These are phyloP conservation scores for Monosporascus sp. DNA, from an alignment of 2,329 filamentous ascomycete species.

Conservation along the genomic window DNA sequence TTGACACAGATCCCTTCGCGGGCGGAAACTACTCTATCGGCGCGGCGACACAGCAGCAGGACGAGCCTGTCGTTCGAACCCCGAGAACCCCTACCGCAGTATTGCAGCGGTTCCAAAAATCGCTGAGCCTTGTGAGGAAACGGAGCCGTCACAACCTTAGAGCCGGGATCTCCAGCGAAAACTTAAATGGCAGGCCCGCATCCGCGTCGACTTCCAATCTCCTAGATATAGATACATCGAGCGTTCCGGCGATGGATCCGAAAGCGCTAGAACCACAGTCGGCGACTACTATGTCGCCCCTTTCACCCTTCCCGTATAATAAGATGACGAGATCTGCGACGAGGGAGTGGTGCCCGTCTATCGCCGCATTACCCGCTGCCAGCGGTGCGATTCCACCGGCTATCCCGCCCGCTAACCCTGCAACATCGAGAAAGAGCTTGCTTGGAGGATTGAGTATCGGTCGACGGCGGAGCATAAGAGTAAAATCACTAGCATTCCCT, in stretches of 20 bases:
- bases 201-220: slow-evolving; percentile 25
- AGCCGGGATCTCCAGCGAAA: slow-evolving; percentile 30
- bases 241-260: slow-evolving; percentile 25
- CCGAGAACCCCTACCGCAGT: slow-evolving; percentile 42
- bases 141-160: slow-evolving; percentile 45
- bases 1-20: slow-evolving; percentile 50
- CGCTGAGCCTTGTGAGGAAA: slow-evolving; percentile 49
- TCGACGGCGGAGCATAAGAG: background rate
- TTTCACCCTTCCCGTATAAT: slow-evolving; percentile 38
- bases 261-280: slow-evolving; percentile 20
- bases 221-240: slow-evolving; percentile 13
- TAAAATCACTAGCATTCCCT: background rate
- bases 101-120: slow-evolving; percentile 43
- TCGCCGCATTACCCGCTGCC: background rate
- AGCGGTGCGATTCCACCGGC: slow-evolving; percentile 1
- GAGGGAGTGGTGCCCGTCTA: slow-evolving; percentile 30
- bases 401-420: slow-evolving; percentile 14
- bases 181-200: slow-evolving; percentile 17
- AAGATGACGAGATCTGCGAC: slow-evolving; percentile 40
- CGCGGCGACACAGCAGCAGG: slow-evolving; percentile 15
- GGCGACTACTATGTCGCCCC: slow-evolving; percentile 17
- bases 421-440: slow-evolving; percentile 22
- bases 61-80: slow-evolving; percentile 26
- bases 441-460: background rate
- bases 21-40: slow-evolving; percentile 30